A percentile compares a stretch with the other conserved stretches of the same genome.
These are phyloP conservation scores for Ganoderma boninense DNA, from an alignment of 1,284 basidiomycete species.

Conservation along the genomic window DNA sequence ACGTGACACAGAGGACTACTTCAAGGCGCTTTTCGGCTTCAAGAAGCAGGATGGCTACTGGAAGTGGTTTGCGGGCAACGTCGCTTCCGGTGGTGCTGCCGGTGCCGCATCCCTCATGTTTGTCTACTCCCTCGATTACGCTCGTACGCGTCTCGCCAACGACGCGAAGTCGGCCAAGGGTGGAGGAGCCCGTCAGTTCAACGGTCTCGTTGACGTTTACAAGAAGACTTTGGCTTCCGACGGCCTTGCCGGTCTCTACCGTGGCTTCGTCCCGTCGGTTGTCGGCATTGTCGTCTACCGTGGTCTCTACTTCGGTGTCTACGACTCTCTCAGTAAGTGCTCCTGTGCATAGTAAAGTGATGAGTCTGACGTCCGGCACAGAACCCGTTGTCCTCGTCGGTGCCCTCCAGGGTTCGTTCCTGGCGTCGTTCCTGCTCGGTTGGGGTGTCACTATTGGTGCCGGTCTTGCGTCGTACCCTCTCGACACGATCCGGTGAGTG, in stretches of 20 bases:
- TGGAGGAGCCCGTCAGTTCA: conserved; percentile 94
- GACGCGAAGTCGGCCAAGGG: conserved; percentile 94
- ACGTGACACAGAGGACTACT: conserved; percentile 85
- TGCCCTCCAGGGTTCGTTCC: conserved; percentile 88
- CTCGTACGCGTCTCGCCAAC: conserved; percentile 97
- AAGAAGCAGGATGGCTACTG: conserved; percentile 91
- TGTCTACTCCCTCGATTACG: conserved; percentile 97
- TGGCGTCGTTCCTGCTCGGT: conserved; percentile 90
- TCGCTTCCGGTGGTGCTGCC: conserved; percentile 97
- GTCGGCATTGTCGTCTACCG: conserved; percentile 97
- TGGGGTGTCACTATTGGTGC: conserved; percentile 97
- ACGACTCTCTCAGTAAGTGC: conserved; percentile 88
- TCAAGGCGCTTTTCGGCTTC: conserved; percentile 94
- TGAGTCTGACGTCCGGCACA: conserved; percentile 43
- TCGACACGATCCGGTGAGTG: conserved; percentile 89
- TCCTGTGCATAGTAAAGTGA: not conserved
- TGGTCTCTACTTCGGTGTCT: conserved; percentile 95
- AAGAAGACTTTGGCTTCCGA: conserved; percentile 91
- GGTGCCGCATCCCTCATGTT: conserved; percentile 96
- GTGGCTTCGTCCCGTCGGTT: conserved; percentile 94
- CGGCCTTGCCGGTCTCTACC: conserved; percentile 92
- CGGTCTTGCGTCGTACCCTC: conserved; percentile 95
- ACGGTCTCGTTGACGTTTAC: conserved; percentile 95
- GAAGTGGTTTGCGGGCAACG: conserved; percentile 91
- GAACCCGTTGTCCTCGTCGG: conserved; percentile 93